Conservation (phyloP, 2,329 filamentous ascomycete genomes). For the Phymatotrichopsis omnivora region DNA sequence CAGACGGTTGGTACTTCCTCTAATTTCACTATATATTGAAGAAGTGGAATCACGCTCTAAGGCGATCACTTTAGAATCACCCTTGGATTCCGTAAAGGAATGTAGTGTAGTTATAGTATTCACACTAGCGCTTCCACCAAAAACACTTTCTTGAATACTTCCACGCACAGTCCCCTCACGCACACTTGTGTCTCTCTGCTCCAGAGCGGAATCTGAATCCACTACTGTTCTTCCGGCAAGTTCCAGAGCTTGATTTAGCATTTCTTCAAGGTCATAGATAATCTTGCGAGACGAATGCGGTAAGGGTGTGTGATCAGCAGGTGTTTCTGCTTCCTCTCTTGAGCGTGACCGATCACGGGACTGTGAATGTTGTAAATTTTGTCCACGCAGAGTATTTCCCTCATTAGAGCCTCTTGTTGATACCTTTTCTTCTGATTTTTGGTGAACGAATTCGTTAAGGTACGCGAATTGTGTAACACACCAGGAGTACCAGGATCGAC, state of each 20-base stretch:
- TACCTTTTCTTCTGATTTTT: no score
- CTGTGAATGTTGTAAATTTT: background rate
- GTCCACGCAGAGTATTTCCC: slow-evolving; percentile 12
- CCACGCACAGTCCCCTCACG: slow-evolving; percentile 19
- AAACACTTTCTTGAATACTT: slow-evolving; percentile 29
- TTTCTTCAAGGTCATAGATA: slow-evolving; percentile 40
- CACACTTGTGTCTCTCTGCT: slow-evolving; percentile 22
- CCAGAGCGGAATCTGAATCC: slow-evolving; percentile 28
- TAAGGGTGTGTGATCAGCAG: background rate
- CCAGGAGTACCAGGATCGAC: slow-evolving; percentile 1
- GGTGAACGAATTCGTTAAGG: no score
- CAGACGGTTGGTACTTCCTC: no score
- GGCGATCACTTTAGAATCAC: no score
- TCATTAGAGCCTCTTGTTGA: no score
- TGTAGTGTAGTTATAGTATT: slow-evolving; percentile 23
- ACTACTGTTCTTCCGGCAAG: slow-evolving; percentile 39
- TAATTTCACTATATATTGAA: no score
- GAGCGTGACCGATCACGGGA: background rate
- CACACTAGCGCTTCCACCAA: slow-evolving; percentile 21
- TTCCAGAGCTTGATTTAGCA: slow-evolving; percentile 41
- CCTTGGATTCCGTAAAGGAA: slow-evolving; percentile 9
- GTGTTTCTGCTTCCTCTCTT: background rate
- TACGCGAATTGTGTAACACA: background rate
- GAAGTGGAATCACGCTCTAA: no score
- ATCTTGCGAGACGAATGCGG: slow-evolving; percentile 28